Conservation (phyloP, 345 rosid genomes). For the Cardamine occulta region DNA sequence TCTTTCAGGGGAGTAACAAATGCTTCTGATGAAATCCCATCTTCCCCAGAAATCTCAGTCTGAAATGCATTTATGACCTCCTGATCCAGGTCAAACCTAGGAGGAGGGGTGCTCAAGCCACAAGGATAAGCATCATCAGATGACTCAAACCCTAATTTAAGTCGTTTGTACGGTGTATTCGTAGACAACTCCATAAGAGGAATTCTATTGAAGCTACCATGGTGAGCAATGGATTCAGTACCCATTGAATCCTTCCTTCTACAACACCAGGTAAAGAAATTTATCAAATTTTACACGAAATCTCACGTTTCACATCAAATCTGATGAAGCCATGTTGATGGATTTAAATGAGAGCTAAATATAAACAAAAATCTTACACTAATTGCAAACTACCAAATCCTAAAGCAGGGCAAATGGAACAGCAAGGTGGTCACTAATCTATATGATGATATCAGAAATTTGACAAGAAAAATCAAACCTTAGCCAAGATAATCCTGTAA, state of each 20-base stretch:
- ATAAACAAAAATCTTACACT: background rate
- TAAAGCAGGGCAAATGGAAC: constrained; percentile 1
- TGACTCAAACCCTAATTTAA: constrained; percentile 21
- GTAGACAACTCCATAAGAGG: constrained; percentile 63
- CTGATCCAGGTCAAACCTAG: constrained; percentile 16
- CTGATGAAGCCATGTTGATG: background rate
- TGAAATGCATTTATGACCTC: constrained; percentile 30
- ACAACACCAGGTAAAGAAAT: constrained; percentile 23
- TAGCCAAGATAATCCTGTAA: background rate
- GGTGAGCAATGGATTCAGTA: constrained; percentile 31
- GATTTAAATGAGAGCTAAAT: background rate
- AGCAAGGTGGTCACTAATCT: background rate
- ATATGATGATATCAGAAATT: background rate
- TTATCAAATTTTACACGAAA: background rate
- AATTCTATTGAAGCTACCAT: constrained; percentile 44
- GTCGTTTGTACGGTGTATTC: constrained; percentile 46
- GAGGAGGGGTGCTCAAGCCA: background rate
- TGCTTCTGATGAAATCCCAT: constrained; percentile 39
- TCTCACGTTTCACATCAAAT: background rate
- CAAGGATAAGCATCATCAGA: constrained; percentile 28
- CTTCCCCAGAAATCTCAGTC: constrained; percentile 12
- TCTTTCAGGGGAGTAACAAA: constrained; percentile 53
- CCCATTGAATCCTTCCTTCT: constrained; percentile 42
- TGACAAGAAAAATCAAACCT: background rate
- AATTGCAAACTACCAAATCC: background rate